Evolutionary conservation across 1,139 yeast species (phyloP), one percentile per base, ranked within the genome.

Genomic region (Hansenula anomala): DNA sequence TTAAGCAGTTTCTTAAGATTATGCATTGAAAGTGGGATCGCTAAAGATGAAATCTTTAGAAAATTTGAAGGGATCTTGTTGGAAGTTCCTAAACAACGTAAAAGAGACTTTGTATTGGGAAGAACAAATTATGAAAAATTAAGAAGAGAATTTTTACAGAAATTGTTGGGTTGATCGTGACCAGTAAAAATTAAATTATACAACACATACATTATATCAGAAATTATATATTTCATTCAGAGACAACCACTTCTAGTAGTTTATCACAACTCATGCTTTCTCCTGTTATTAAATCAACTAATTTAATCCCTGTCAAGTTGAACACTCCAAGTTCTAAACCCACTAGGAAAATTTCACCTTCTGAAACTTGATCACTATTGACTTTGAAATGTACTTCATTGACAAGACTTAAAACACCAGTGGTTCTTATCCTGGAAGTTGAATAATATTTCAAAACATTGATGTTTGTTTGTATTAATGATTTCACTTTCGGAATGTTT

Each of bases 211-310:
- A n/a, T 11, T 15, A 18, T 28, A 38, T 26, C n/a, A n/a, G n/a
- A n/a, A n/a, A n/a, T n/a, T n/a, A n/a, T n/a, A n/a, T n/a, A n/a
- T n/a, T 28, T 25, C 29, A 52, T 33, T 41, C 33, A 9, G 66
- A 66, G 14, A 84, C 89, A 44, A 81, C 74, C 2, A 86, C 84
- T 51, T 84, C 90, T 17, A 85, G 67, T 38, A 84, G 61, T 45
- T 76, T 73, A 1, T 89, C 90, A 54, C 86, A 81, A 46, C 80
- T 90, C 47, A 80, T 69, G 2, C 80, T 76, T 45, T 84, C 92
- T 4, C 92, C 89, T 22, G 79, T 71, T 29, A 58, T 57, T 11
- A 78, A 64, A 53, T 86, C 95, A 38, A 80, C 71, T 9, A 86
- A 66, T 41, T 75, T 74, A 15, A 83, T 69, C 2, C 88, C 90